Evolutionary conservation across 2,329 filamentous ascomycete species (phyloP), one percentile per base, ranked within the genome.

Genomic region (Gnomoniopsis smithogilvyi): DNA sequence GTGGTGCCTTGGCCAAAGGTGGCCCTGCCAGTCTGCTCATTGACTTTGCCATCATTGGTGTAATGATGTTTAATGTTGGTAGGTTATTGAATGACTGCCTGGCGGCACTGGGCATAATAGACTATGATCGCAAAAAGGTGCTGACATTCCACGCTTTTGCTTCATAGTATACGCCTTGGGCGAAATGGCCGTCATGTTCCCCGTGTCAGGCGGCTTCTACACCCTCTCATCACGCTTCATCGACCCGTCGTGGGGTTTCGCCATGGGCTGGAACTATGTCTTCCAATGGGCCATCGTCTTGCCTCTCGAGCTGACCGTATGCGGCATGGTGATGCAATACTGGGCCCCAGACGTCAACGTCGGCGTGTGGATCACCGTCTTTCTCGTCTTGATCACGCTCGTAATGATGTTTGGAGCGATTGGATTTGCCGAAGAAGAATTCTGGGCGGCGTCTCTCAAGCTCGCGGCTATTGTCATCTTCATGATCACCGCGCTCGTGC

Each of bases 401-500:
- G 75, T 85, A 68, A 84, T 85, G 66, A 63, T 85, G 48, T 85
- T 85, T 50, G 83, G 83, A 14, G 78, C 83, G 1, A 70, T 80
- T 2, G 80, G 80, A 7, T 83, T 83, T 59, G 81, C 75, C 14
- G 83, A 81, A 65, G 84, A 87, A 59, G 85, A 88, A 65, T 88
- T 87, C 65, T 76, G 80, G 67, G 77, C 85, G 1, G 78, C 80
- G 6, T 68, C 80, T 6, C 73, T 87, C 59, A 88, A 88, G 67
- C 75, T 87, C 14, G 67, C 70, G 0, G 84, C 85, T 3, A 84
- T 80, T 53, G 70, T 84, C 36, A 79, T 86, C 50, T 89, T 88
- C 72, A 87, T 90, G 74, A 77, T 89, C 61, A 78, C 87, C 48
- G 79, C 80, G 17, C 78, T 88, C 38, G 74, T 87, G 22, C 74